Evolutionary conservation across 2,329 filamentous ascomycete genomes (phyloP).

Genomic region (Microdochium bolleyi): DNA sequence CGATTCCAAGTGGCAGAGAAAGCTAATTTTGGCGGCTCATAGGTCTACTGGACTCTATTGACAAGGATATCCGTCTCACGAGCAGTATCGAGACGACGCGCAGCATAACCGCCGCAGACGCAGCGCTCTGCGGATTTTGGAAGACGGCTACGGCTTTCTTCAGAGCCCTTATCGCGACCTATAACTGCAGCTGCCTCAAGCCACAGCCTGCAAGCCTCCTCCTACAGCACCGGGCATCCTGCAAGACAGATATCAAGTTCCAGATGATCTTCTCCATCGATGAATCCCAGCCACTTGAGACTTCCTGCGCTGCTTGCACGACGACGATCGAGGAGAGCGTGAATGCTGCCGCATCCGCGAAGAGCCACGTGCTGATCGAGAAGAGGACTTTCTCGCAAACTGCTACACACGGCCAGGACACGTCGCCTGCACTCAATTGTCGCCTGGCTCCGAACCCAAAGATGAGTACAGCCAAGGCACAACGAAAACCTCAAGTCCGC

Average conservation of each 20-base stretch:
- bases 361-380: background rate
- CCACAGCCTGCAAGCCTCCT: background rate
- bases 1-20: no score
- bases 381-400: background rate
- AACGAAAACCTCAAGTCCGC: background rate
- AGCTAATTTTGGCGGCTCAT: no score
- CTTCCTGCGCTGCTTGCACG: background rate
- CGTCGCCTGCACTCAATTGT: no score
- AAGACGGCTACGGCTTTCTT: background rate
- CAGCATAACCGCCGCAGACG: background rate
- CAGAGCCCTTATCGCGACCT: background rate
- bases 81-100: background rate
- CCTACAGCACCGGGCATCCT: background rate
- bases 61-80: background rate
- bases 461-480: background rate
- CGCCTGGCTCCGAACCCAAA: no score
- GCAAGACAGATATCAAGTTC: background rate
- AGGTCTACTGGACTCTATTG: background rate
- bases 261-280: background rate
- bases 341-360: background rate
- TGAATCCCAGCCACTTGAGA: background rate
- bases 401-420: background rate
- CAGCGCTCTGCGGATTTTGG: background rate
- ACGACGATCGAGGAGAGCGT: background rate
- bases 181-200: background rate